A percentile compares a stretch with the other conserved stretches of the same genome.
Conservation (phyloP, 1,284 basidiomycete species). For the Entoloma clypeatum region DNA sequence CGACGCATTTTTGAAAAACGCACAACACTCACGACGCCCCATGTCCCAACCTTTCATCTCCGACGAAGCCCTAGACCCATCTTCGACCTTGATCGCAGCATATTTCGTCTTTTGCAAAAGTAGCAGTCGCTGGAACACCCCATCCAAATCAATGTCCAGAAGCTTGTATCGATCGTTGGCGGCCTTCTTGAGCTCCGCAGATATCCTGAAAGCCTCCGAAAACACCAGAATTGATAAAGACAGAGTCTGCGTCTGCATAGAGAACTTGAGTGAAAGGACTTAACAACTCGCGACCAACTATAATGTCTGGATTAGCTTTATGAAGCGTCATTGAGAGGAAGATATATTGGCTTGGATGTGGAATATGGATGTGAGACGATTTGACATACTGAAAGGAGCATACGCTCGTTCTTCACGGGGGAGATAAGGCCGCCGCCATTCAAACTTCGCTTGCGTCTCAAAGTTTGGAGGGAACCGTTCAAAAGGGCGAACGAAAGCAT, state of each 20-base stretch:
- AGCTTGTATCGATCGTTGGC: constrained; percentile 94
- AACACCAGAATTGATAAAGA: constrained; percentile 98
- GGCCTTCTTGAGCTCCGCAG: constrained; percentile 87
- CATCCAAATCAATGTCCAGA: constrained; percentile 95
- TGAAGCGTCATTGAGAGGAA: constrained; percentile 67
- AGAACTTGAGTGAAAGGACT: constrained; percentile 73
- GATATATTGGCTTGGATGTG: too few species aligned
- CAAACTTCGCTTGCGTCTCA: constrained; percentile 59
- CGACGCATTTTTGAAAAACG: constrained; percentile 87
- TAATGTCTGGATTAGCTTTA: constrained; percentile 88
- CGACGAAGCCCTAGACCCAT: constrained; percentile 65
- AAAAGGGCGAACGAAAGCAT: constrained; percentile 89
- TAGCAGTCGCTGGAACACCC: constrained; percentile 88
- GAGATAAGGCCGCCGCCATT: constrained; percentile 72
- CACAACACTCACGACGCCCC: constrained; percentile 95
- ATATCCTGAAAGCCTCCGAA: constrained; percentile 85
- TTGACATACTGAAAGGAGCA: constrained; percentile 69
- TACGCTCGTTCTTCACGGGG: constrained; percentile 78
- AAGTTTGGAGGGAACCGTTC: constrained; percentile 86
- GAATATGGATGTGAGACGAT: neutral
- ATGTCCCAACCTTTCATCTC: constrained; percentile 98
- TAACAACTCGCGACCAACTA: constrained; percentile 92
- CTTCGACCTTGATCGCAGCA: constrained; percentile 90
- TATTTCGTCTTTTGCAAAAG: constrained; percentile 99
- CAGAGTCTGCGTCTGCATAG: constrained; percentile 97